phyloP scores from a whole-genome alignment of 805 yeast species.

The Phaffomyces opuntiae region DNA sequence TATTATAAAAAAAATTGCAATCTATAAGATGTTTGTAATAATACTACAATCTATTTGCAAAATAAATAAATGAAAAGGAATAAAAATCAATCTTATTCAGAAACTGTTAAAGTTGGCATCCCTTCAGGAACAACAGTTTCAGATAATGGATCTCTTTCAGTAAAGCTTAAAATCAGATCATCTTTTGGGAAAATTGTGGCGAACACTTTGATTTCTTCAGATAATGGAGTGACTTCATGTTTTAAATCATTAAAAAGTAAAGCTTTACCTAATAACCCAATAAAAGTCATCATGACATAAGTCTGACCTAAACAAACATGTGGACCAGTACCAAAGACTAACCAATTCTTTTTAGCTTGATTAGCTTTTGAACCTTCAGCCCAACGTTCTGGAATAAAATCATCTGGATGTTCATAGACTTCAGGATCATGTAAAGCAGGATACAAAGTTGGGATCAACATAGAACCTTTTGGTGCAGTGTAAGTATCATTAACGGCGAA shows the following conservation, averaged over 20 bases:
- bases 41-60: neutral
- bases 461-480: conserved; percentile 93
- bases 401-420: conserved; percentile 90
- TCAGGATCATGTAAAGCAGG: conserved; percentile 98
- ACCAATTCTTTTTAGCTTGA: conserved; percentile 82
- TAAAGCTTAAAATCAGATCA: conserved; percentile 77
- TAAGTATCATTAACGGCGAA: conserved; percentile 81
- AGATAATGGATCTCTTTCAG: conserved; percentile 46
- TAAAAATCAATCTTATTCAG: conserved; percentile 1
- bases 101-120: conserved; percentile 4
- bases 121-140: conserved; percentile 9
- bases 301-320: conserved; percentile 94
- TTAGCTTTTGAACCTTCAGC: conserved; percentile 65
- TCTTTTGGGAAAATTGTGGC: conserved; percentile 98
- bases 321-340: conserved; percentile 95
- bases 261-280: conserved; percentile 88
- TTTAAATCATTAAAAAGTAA: conserved; percentile 71
- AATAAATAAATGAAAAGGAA: neutral
- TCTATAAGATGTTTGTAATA: neutral
- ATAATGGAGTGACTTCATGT: conserved; percentile 75
- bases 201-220: conserved; percentile 91
- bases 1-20: neutral
- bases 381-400: conserved; percentile 96
- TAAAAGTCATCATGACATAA: conserved; percentile 85
- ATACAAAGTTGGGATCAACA: conserved; percentile 93